A percentile compares a stretch with the other conserved stretches of the same genome.
Conservation (phyloP, 768 basidiomycete genomes). For the Suillus sp. region DNA sequence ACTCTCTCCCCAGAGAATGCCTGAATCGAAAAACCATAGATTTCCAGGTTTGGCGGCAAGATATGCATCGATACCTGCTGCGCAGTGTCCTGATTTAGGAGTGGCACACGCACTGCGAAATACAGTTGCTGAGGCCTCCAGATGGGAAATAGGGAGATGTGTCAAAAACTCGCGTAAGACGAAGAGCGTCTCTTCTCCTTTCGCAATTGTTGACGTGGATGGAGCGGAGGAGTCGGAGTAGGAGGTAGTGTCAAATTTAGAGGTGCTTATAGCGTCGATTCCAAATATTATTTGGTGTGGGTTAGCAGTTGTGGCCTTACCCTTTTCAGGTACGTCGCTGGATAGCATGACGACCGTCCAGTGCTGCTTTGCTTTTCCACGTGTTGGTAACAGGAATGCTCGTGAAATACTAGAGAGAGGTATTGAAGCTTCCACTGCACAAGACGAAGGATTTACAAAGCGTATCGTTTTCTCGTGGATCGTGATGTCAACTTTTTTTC, state of each 20-base stretch:
- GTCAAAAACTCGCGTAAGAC: conserved; percentile 54
- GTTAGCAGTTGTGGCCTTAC: conserved; percentile 38
- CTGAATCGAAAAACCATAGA: conserved; percentile 69
- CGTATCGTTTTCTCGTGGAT: conserved; percentile 52
- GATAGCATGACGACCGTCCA: conserved; percentile 72
- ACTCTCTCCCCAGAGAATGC: conserved; percentile 74
- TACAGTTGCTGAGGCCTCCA: conserved; percentile 50
- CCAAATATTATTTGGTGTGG: conserved; percentile 69
- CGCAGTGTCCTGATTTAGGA: conserved; percentile 40
- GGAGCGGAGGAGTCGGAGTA: conserved; percentile 34
- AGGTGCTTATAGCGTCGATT: conserved; percentile 56
- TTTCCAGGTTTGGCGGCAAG: conserved; percentile 71
- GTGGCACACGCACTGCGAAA: conserved; percentile 57
- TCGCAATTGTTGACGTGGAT: conserved; percentile 37
- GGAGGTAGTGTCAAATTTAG: conserved; percentile 47
- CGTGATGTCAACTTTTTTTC: conserved; percentile 74
- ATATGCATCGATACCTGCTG: conserved; percentile 70
- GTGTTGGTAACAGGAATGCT: conserved; percentile 72
- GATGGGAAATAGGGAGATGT: conserved; percentile 44
- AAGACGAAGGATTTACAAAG: conserved; percentile 53
- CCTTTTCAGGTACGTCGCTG: conserved; percentile 52
- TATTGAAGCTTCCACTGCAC: conserved; percentile 50
- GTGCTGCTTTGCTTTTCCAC: conserved; percentile 70
- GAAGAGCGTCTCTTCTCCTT: conserved; percentile 56
- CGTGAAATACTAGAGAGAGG: conserved; percentile 54